Evolutionary conservation across 1,139 yeast species (phyloP).

Genomic region (Candida sp.): DNA sequence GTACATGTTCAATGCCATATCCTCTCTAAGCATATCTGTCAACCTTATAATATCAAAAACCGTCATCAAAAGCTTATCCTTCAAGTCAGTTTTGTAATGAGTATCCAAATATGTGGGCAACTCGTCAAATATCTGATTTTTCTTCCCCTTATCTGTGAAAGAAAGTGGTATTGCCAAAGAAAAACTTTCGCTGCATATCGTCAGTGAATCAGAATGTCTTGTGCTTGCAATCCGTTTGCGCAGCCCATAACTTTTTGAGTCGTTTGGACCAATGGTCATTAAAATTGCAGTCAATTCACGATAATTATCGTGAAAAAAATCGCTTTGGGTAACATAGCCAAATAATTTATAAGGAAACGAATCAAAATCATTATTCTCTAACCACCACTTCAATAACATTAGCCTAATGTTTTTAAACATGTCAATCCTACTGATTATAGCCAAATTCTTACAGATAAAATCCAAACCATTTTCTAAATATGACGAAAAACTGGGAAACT

Average conservation of each 20-base stretch:
- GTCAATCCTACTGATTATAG: conserved; percentile 10
- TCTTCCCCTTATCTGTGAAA: conserved; percentile 39
- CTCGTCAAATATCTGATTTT: conserved; percentile 30
- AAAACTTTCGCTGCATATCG: conserved; percentile 29
- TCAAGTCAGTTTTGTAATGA: conserved; percentile 12
- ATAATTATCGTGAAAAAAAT: conserved; percentile 26
- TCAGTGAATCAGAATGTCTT: conserved; percentile 8
- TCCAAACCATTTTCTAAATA: conserved; percentile 25
- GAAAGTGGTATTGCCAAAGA: conserved; percentile 42
- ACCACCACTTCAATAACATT: conserved; percentile 42
- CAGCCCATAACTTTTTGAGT: conserved; percentile 8
- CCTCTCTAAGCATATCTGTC: conserved; percentile 37
- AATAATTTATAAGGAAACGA: conserved; percentile 40
- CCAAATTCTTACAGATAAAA: conserved; percentile 14
- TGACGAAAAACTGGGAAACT: conserved; percentile 25
- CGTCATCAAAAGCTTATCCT: conserved; percentile 15
- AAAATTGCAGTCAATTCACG: conserved; percentile 33
- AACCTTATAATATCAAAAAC: conserved; percentile 27
- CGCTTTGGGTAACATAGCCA: conserved; percentile 20
- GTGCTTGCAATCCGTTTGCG: conserved; percentile 14
- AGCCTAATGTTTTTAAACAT: conserved; percentile 26
- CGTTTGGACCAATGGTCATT: conserved; percentile 16
- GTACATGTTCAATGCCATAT: conserved; percentile 11
- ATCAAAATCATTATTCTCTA: conserved; percentile 22
- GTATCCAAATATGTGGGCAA: conserved; percentile 11